Evolutionary conservation across 202 grass and related monocot genomes (phyloP).

Genomic region (Musa balbisiana): DNA sequence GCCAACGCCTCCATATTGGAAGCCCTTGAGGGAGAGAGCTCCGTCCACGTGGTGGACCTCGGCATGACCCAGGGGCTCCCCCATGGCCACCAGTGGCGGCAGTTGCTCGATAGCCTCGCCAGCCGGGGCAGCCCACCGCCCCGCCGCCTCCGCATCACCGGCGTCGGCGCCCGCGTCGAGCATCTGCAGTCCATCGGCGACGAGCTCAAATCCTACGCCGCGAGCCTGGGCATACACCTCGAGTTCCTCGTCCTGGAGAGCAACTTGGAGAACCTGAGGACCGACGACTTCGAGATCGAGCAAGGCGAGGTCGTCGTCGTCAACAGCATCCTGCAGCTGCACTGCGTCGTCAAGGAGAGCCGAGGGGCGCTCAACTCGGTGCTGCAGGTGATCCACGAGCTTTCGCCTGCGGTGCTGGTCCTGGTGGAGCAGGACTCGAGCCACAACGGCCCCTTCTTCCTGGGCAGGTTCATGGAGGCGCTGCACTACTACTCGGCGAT

Average conservation of each 20-base stretch:
- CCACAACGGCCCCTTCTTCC: constrained; percentile 67
- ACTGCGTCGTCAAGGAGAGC: constrained; percentile 73
- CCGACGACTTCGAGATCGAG: constrained; percentile 31
- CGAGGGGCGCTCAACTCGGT: constrained; percentile 56
- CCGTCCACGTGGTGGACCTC: constrained; percentile 53
- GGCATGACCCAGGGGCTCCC: constrained; percentile 55
- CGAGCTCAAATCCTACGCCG: constrained; percentile 32
- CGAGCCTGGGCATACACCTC: constrained; percentile 28
- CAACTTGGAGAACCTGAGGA: constrained; percentile 40
- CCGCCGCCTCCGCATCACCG: constrained; percentile 38
- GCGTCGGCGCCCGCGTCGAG: constrained; percentile 28
- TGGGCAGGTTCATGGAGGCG: constrained; percentile 71
- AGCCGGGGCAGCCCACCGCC: constrained; percentile 16
- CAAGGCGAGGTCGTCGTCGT: constrained; percentile 38
- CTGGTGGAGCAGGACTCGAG: constrained; percentile 67
- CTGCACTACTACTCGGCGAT: constrained; percentile 70
- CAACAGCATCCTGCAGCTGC: constrained; percentile 58
- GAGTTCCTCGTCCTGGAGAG: constrained; percentile 42
- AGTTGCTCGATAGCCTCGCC: constrained; percentile 43
- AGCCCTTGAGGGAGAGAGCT: constrained; percentile 52
- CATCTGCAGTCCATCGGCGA: constrained; percentile 30
- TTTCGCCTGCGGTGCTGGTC: constrained; percentile 43
- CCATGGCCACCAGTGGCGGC: constrained; percentile 45
- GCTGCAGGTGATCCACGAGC: constrained; percentile 44
- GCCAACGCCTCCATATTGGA: constrained; percentile 55